Conservation (phyloP, 148 eudicot species). For the Rhododendron molle region DNA sequence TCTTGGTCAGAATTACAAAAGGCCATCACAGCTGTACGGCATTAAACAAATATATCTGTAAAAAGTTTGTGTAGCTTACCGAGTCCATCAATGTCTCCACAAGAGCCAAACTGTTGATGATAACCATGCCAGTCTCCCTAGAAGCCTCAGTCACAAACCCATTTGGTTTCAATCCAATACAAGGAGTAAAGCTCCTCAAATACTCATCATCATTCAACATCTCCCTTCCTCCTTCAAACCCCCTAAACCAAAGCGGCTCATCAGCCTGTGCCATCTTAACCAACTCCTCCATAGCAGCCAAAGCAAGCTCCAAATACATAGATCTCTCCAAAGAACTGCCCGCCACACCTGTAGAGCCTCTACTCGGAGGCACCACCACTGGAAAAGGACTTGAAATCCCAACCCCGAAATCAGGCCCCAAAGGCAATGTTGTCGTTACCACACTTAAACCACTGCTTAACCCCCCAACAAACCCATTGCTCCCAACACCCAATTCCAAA, state of each 20-base stretch:
- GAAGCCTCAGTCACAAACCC: conserved; percentile 75
- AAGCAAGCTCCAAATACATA: conserved; percentile 86
- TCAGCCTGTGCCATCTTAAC: conserved; percentile 75
- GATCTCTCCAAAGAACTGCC: conserved; percentile 72
- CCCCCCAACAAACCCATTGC: conserved; percentile 43
- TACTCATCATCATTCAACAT: conserved; percentile 76
- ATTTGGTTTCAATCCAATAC: conserved; percentile 71
- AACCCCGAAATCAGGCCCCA: conserved; percentile 50
- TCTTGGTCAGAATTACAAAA: neutral
- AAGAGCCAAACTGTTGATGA: conserved; percentile 88
- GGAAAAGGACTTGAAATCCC: conserved; percentile 50
- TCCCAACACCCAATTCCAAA: conserved; percentile 75
- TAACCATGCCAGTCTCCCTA: conserved; percentile 85
- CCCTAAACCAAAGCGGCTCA: conserved; percentile 85
- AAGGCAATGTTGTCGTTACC: conserved; percentile 32
- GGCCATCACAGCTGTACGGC: neutral
- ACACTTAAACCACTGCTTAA: conserved; percentile 27
- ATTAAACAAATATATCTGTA: neutral
- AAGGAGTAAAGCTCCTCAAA: conserved; percentile 50
- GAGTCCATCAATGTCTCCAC: conserved; percentile 96
- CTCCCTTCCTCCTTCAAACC: conserved; percentile 60
- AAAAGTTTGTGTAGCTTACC: conserved; percentile 28
- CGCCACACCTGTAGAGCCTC: conserved; percentile 24
- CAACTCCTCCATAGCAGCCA: conserved; percentile 89
- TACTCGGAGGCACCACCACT: conserved; percentile 37